Base-by-base conservation (phyloP, 148 eudicot genomes). In the Silene conica region DNA sequence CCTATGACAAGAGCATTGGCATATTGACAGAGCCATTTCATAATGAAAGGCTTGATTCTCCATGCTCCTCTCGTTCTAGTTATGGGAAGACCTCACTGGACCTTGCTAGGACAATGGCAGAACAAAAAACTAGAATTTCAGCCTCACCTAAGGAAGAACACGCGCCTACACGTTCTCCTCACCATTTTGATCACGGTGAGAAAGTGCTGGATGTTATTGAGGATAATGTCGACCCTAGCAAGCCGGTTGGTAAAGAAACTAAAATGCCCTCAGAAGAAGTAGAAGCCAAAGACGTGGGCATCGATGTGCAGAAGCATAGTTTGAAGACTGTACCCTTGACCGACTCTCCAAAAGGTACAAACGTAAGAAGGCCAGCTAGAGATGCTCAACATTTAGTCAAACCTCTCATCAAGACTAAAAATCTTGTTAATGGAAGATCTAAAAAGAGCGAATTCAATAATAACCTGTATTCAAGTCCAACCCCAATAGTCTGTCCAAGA, bases 401-500 rank as follows among this genome's bases (percentile, higher is more conserved):
- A 77, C 85, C 97, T 58, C 89, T 85, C 43, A 70, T 80, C 77
- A 86, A 80, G 82, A 85, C 81, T 77, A 88, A 83, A 77, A 85
- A 73, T 71, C 64, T 82, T 56, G 75, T 83, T 31, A 83, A 82
- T 82, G 90, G 86, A 85, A 87, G 88, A 74, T 66, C 83, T 23
- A 86, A 85, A 81, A 84, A 86, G 78, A 86, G 62, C 58, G 87
- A 83, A 56, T 81, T 80, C 48, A 73, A 74, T 60, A 74, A 73
- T 67, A 81, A 58, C 77, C 54, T 77, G 73, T 86, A 79, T 78
- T 74, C 82, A 11, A 79, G 73, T 71, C 77, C 83, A 21, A 80
- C 73, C 71, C 86, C 85, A 26, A 78, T 91, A 31, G 84, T 94
- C 31, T 94, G 98, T 82, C 96, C 94, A 54, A 88, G 81, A 77